Conservation (phyloP, 768 basidiomycete genomes). For the Cyathus striatus region DNA sequence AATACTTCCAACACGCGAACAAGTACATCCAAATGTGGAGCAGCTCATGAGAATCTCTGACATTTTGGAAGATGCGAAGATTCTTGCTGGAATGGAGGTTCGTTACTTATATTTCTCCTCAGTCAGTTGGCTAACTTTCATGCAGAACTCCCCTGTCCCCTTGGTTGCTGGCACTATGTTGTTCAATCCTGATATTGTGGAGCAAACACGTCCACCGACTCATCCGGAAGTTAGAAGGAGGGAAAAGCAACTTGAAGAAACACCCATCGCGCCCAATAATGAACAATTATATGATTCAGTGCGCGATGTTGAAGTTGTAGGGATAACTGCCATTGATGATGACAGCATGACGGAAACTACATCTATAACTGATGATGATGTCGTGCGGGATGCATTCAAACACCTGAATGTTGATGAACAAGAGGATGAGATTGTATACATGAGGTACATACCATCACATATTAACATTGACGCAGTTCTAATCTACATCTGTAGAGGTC, state of each 20-base stretch:
- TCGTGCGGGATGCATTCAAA: slow-evolving; percentile 64
- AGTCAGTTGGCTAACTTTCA: neutral
- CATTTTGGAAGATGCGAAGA: slow-evolving; percentile 65
- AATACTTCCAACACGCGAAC: slow-evolving; percentile 20
- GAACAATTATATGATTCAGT: slow-evolving; percentile 18
- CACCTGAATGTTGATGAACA: slow-evolving; percentile 41
- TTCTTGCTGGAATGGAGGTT: slow-evolving; percentile 57
- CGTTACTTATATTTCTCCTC: slow-evolving; percentile 11
- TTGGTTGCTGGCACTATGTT: slow-evolving; percentile 28
- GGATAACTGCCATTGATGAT: slow-evolving; percentile 30
- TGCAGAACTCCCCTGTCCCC: slow-evolving; percentile 36
- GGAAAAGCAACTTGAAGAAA: slow-evolving; percentile 2
- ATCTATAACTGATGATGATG: slow-evolving; percentile 79
- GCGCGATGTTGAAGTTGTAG: slow-evolving; percentile 14
- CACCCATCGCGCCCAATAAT: slow-evolving; percentile 8
- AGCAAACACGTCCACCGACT: slow-evolving; percentile 10
- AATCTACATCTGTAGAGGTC: too few relatives aligned
- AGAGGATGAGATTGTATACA: slow-evolving; percentile 77
- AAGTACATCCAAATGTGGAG: slow-evolving; percentile 87
- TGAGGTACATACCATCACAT: slow-evolving; percentile 37
- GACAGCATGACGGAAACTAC: slow-evolving; percentile 66
- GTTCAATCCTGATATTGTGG: slow-evolving; percentile 24
- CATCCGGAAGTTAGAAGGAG: slow-evolving; percentile 9
- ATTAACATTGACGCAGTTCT: neutral
- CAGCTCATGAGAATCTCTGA: slow-evolving; percentile 92